phyloP scores from a whole-genome alignment of 305 asterid genomes.

The Fraxinus angustifolia region DNA sequence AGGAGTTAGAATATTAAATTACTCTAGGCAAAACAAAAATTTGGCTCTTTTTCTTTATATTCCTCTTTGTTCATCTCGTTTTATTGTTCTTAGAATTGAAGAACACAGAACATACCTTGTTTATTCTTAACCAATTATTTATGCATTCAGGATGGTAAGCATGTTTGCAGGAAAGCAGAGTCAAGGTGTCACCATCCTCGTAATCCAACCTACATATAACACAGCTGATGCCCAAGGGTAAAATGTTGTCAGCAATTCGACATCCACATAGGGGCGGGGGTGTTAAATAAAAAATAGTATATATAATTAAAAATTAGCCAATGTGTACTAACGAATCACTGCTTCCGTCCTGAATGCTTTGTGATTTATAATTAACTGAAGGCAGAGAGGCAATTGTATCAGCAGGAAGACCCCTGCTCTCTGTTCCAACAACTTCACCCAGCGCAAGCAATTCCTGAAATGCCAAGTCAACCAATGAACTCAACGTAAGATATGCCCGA shows the following conservation, averaged over 20 bases:
- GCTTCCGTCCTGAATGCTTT: conserved; percentile 47
- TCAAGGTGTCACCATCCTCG: conserved; percentile 78
- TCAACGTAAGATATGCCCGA: neutral
- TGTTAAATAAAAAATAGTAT: neutral
- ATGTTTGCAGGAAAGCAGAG: conserved; percentile 81
- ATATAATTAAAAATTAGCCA: conserved; percentile 11
- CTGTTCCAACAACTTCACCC: conserved; percentile 87
- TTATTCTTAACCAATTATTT: conserved; percentile 74
- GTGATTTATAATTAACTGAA: conserved; percentile 53
- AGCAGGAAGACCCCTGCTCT: conserved; percentile 87
- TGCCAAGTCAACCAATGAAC: conserved; percentile 22
- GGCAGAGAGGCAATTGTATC: conserved; percentile 76
- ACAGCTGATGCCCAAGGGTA: conserved; percentile 48
- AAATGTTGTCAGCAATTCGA: conserved; percentile 9
- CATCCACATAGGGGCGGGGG: neutral
- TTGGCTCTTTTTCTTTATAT: neutral
- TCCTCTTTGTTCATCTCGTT: neutral
- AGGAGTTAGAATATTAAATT: neutral
- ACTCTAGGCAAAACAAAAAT: neutral
- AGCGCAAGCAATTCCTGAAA: conserved; percentile 80
- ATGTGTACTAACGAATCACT: conserved; percentile 64
- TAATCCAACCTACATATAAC: conserved; percentile 89
- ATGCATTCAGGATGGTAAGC: conserved; percentile 81
- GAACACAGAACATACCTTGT: conserved; percentile 50
- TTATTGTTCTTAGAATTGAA: neutral